A percentile compares a stretch with the other conserved stretches of the same genome.
phyloP scores from a whole-genome alignment of 2,329 filamentous ascomycete species.

The Calonectria multiphialidica region DNA sequence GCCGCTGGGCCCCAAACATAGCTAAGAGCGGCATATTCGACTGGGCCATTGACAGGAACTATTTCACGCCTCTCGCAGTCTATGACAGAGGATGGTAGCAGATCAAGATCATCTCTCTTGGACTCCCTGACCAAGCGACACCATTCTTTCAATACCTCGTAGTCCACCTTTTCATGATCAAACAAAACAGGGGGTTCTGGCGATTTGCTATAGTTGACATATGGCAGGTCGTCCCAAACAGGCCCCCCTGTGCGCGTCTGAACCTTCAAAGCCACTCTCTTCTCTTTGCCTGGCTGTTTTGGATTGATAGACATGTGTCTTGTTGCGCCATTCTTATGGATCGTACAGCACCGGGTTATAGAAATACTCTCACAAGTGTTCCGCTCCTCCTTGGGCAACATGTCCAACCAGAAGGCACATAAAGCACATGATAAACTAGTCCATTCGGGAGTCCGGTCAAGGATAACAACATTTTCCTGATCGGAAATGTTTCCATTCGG shows the following conservation, averaged over 20 bases:
- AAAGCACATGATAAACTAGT: neutral
- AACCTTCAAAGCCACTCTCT: neutral
- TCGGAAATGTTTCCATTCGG: neutral
- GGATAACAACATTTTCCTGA: neutral
- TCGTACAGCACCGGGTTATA: neutral
- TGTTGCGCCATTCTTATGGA: neutral
- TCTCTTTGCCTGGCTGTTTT: neutral
- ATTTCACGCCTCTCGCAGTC: conserved; percentile 20
- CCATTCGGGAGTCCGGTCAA: neutral
- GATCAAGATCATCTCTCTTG: neutral
- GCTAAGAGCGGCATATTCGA: conserved; percentile 19
- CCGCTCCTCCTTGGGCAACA: neutral
- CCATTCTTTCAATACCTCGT: conserved; percentile 5
- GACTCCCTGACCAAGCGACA: neutral
- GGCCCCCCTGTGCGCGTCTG: neutral
- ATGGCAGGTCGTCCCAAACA: neutral
- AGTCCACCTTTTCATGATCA: conserved; percentile 13
- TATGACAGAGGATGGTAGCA: conserved; percentile 17
- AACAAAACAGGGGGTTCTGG: conserved; percentile 34
- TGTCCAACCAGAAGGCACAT: conserved; percentile 1
- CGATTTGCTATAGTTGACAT: conserved; percentile 16
- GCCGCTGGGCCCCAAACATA: conserved; percentile 18
- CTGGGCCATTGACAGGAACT: neutral
- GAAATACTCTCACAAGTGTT: neutral
- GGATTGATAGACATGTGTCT: neutral